Conservation (phyloP, 768 basidiomycete species). For the Leccinellum albellum region DNA sequence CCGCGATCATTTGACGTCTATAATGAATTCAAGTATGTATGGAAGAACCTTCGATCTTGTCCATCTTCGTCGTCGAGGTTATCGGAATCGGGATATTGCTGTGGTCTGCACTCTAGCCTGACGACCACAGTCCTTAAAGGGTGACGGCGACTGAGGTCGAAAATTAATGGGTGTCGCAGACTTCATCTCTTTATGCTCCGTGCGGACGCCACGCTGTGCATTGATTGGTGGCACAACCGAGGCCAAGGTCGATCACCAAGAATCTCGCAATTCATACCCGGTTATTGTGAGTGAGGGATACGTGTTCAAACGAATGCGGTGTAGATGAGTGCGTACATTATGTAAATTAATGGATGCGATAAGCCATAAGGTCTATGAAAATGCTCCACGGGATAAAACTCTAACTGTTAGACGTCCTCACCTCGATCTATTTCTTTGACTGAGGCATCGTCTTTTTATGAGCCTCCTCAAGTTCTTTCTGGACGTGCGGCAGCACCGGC, state of each 20-base stretch:
- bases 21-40: not conserved
- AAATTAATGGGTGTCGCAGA: not conserved
- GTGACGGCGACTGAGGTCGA: not conserved
- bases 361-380: not conserved
- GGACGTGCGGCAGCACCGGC: slow-evolving; percentile 81
- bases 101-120: not conserved
- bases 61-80: not conserved
- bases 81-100: not conserved
- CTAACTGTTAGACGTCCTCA: slow-evolving; percentile 12
- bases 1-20: not conserved
- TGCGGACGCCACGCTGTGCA: not conserved
- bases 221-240: not conserved
- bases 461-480: slow-evolving; percentile 85
- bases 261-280: not conserved
- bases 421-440: slow-evolving; percentile 58
- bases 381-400: slow-evolving; percentile 4
- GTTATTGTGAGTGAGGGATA: not conserved
- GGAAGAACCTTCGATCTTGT: not conserved
- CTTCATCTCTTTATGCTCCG: not conserved
- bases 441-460: slow-evolving; percentile 74
- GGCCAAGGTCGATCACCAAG: not conserved
- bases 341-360: slow-evolving; percentile 10
- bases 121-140: not conserved
- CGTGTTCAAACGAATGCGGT: slow-evolving; percentile 5
- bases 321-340: slow-evolving; percentile 11